Percentiles rank a stretch among this genome's conserved stretches.
phyloP scores from a whole-genome alignment of 257 asterid genomes.

The Solanum virginianum region DNA sequence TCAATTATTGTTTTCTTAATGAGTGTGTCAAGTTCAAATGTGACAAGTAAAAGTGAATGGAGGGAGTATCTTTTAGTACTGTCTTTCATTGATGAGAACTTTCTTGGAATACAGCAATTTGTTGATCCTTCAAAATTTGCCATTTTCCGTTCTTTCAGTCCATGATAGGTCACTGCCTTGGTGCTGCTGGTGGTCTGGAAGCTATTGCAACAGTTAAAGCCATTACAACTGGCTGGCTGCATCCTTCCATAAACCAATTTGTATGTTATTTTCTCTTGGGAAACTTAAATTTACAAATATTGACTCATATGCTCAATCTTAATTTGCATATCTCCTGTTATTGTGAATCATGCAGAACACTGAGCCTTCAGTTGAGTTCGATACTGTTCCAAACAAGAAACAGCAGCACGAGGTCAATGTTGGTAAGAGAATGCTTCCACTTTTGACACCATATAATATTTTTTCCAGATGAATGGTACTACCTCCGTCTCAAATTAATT shows the following conservation, averaged over 20 bases:
- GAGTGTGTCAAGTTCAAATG: background rate
- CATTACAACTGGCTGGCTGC: conserved; percentile 86
- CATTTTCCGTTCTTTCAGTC: conserved; percentile 34
- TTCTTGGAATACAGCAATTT: background rate
- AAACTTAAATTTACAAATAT: background rate
- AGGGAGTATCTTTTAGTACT: background rate
- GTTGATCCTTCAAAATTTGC: background rate
- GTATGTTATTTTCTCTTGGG: conserved; percentile 21
- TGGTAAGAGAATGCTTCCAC: conserved; percentile 34
- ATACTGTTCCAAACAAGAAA: conserved; percentile 65
- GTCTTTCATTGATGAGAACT: background rate
- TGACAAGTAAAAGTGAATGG: background rate
- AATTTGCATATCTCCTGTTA: background rate
- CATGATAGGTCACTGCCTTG: conserved; percentile 94
- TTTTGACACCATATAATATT: background rate
- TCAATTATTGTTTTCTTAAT: background rate
- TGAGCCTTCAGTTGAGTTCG: conserved; percentile 79
- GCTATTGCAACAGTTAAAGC: conserved; percentile 91
- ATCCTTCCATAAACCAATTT: conserved; percentile 79
- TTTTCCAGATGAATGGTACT: background rate
- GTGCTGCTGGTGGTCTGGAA: conserved; percentile 97
- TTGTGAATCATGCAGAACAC: conserved; percentile 43
- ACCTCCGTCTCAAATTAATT: too few species aligned
- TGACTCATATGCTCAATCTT: background rate
- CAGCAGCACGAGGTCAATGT: conserved; percentile 74